Evolutionary conservation across 2,329 filamentous ascomycete species (phyloP).

Genomic region (Macrophomina tecta): DNA sequence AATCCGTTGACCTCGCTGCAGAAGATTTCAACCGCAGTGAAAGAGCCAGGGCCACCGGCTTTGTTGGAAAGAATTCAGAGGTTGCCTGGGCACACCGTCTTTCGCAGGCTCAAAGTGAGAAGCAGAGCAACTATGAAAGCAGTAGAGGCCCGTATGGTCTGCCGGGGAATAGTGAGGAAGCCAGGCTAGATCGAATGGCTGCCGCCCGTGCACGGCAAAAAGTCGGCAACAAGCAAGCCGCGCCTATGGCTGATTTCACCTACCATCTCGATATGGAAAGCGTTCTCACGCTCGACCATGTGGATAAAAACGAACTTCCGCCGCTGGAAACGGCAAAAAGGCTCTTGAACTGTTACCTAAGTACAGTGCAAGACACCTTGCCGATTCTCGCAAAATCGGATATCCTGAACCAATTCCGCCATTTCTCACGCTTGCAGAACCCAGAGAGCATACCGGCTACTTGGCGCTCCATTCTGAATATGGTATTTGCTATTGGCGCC

Average conservation of each 20-base stretch:
- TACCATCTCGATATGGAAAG: constrained; percentile 40
- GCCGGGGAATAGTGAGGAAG: not conserved
- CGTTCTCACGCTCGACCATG: constrained; percentile 36
- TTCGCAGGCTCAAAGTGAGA: constrained; percentile 31
- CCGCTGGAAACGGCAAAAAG: constrained; percentile 38
- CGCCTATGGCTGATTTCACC: constrained; percentile 4
- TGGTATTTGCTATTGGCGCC: constrained; percentile 50
- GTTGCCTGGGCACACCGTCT: constrained; percentile 39
- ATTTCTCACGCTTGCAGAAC: constrained; percentile 35
- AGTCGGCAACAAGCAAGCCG: not conserved
- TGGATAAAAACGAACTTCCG: constrained; percentile 44
- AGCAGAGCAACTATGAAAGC: not conserved
- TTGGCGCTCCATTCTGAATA: constrained; percentile 48
- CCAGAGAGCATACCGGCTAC: constrained; percentile 32
- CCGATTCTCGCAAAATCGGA: constrained; percentile 45
- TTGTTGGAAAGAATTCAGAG: constrained; percentile 35
- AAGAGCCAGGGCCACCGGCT: constrained; percentile 37
- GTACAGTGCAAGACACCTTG: constrained; percentile 46
- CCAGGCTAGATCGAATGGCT: not conserved
- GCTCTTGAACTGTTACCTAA: constrained; percentile 45
- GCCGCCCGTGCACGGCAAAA: not conserved
- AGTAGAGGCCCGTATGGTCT: not conserved
- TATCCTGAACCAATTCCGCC: constrained; percentile 42
- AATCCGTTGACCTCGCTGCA: constrained; percentile 35
- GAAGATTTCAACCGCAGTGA: constrained; percentile 36